Conservation (phyloP, 2,329 filamentous ascomycete genomes). For the Claviceps lovelessii region DNA sequence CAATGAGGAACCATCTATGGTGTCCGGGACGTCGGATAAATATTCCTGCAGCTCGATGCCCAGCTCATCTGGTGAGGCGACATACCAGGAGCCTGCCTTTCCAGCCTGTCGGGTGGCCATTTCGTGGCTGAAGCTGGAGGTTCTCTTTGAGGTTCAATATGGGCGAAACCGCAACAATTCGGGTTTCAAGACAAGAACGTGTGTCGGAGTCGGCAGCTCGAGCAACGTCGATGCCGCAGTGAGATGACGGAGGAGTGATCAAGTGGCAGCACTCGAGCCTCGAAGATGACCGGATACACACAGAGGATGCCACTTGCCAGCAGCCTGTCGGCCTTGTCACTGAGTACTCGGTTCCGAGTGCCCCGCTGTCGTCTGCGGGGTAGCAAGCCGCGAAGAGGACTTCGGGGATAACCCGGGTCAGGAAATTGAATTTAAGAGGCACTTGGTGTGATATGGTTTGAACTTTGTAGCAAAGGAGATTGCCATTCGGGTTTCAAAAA, state of each 20-base stretch:
- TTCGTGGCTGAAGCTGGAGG: background rate
- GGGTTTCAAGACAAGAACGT: background rate
- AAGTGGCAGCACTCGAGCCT: background rate
- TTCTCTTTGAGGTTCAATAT: background rate
- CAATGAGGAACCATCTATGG: slow-evolving; percentile 42
- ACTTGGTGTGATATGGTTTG: background rate
- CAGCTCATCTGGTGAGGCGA: slow-evolving; percentile 43
- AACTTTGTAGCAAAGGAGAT: too few relatives aligned
- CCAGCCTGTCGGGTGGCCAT: slow-evolving; percentile 11
- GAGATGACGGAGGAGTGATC: background rate
- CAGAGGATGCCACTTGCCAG: too few relatives aligned
- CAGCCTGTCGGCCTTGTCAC: background rate
- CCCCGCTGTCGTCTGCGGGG: background rate
- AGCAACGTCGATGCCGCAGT: background rate
- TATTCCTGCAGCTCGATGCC: slow-evolving; percentile 57
- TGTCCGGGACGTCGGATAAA: slow-evolving; percentile 55
- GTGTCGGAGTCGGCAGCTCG: background rate
- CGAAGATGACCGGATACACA: background rate
- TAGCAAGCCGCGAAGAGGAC: background rate
- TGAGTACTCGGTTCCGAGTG: background rate
- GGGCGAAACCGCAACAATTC: background rate
- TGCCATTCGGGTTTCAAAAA: too few relatives aligned
- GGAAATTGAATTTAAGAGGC: background rate
- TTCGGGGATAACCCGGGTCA: background rate
- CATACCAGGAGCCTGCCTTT: slow-evolving; percentile 86